Evolutionary conservation across 768 basidiomycete genomes (phyloP), one percentile per base, ranked within the genome.

Genomic region (Suillus subluteus): DNA sequence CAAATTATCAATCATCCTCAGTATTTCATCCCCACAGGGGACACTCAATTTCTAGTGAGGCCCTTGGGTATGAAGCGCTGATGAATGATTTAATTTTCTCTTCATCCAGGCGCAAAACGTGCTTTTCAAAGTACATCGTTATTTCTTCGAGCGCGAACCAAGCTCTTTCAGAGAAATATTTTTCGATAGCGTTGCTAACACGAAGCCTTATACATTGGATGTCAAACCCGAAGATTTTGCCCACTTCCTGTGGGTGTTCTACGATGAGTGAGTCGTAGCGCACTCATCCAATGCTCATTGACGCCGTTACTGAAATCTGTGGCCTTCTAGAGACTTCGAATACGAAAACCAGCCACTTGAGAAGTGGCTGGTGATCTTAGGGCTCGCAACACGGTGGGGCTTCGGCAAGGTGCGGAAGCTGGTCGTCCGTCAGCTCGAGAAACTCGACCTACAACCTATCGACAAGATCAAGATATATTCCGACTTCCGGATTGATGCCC

Each of bases 391-490:
- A 12, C 71, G 78, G 4, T 92, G 89, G 89, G 54, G 71, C 0
- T 91, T 91, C 66, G 67, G 66, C 0, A 82, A 86, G 58, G 83
- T 89, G 7, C 82, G 78, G 41, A 71, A 66, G 61, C 86, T 80
- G 0, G 87, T 88, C 0, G 75, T 89, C 0, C 83, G 86, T 1
- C 85, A 90, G 63, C 79, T 91, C 0, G 84, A 87, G 62, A 79
- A 81, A 67, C 75, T 84, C 11, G 40, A 74, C 0, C 79, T 90
- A 43, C 73, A 78, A 0, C 80, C 83, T 1, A 80, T 90, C 0
- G 82, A 86, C 7, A 86, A 87, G 26, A 86, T 91, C 55, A 74
- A 79, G 6, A 74, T 86, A 0, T 91, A 91, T 70, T 88, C 88
- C 50, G 71, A 74, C 18, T 84, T 84, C 73, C 69, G 77, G 0